Conservation (phyloP, 495 filamentous ascomycete species). For the Aspergillus carlsbadensis region DNA sequence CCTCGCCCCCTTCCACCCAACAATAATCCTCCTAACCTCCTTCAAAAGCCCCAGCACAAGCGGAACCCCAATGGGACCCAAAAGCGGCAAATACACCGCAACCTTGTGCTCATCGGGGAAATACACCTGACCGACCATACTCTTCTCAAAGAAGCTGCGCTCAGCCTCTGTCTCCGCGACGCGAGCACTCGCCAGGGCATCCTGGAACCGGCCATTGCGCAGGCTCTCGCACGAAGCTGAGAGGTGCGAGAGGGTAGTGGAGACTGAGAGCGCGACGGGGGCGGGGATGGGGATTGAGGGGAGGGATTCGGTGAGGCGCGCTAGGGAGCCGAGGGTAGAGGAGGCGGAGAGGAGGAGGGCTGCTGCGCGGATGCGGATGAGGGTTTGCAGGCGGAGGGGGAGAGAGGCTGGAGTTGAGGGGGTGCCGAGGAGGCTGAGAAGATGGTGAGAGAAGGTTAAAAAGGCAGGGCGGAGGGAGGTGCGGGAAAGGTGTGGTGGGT, state of each 20-base stretch:
- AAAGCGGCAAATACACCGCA: conserved; percentile 89
- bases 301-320: conserved; percentile 79
- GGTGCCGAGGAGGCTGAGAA: conserved; percentile 84
- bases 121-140: conserved; percentile 97
- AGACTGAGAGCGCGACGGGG: conserved; percentile 80
- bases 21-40: conserved; percentile 60
- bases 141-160: conserved; percentile 96
- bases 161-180: conserved; percentile 89
- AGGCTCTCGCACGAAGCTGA: conserved; percentile 73
- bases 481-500: conserved; percentile 47
- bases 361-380: conserved; percentile 81
- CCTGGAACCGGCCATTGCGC: conserved; percentile 60
- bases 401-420: conserved; percentile 77
- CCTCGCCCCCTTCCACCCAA: conserved; percentile 34
- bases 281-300: conserved; percentile 88
- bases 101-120: conserved; percentile 98
- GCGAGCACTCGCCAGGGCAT: conserved; percentile 72
- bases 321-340: conserved; percentile 89
- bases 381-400: conserved; percentile 79
- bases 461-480: conserved; percentile 74
- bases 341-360: conserved; percentile 85
- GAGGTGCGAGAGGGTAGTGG: conserved; percentile 74
- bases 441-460: conserved; percentile 87
- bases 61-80: conserved; percentile 91
- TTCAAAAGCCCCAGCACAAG: conserved; percentile 79